Conservation (phyloP, 768 basidiomycete species). For the Hericium coralloides region DNA sequence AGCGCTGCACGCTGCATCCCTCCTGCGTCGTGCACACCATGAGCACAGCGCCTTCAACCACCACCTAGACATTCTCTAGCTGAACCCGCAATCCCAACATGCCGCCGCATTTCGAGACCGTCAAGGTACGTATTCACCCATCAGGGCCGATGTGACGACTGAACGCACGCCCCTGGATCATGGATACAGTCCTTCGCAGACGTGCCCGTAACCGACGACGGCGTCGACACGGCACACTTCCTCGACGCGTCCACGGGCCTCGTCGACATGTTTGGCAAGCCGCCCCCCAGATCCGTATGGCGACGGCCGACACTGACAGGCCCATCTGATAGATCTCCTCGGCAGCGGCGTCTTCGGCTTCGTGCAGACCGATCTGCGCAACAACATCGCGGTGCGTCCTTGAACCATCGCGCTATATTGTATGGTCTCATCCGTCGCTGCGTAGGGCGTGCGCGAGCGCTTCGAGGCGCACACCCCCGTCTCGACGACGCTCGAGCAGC, state of each 20-base stretch:
- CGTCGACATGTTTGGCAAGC: slow-evolving; percentile 58
- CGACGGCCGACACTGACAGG: neutral
- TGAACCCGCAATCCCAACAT: slow-evolving; percentile 16
- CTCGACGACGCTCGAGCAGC: slow-evolving; percentile 50
- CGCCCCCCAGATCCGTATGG: neutral
- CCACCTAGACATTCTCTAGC: too few species aligned
- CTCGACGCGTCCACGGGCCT: slow-evolving; percentile 86
- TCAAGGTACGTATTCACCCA: slow-evolving; percentile 37
- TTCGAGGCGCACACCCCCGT: slow-evolving; percentile 33
- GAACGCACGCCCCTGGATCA: neutral
- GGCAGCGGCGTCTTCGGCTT: slow-evolving; percentile 66
- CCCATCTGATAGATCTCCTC: slow-evolving; percentile 42
- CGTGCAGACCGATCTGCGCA: slow-evolving; percentile 60
- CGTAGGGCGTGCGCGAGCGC: slow-evolving; percentile 55
- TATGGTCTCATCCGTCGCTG: too few species aligned
- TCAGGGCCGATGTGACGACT: neutral
- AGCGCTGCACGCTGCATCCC: neutral
- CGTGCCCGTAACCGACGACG: slow-evolving; percentile 63
- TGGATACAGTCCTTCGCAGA: slow-evolving; percentile 71
- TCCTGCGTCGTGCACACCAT: too few species aligned
- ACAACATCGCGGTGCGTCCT: slow-evolving; percentile 51
- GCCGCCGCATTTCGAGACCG: slow-evolving; percentile 60
- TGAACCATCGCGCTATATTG: neutral
- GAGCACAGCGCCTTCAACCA: too few species aligned
- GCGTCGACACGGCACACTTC: slow-evolving; percentile 75